Evolutionary conservation across 306 rosid species (phyloP), one percentile per base, ranked within the genome.

Genomic region (Quercus cerris): DNA sequence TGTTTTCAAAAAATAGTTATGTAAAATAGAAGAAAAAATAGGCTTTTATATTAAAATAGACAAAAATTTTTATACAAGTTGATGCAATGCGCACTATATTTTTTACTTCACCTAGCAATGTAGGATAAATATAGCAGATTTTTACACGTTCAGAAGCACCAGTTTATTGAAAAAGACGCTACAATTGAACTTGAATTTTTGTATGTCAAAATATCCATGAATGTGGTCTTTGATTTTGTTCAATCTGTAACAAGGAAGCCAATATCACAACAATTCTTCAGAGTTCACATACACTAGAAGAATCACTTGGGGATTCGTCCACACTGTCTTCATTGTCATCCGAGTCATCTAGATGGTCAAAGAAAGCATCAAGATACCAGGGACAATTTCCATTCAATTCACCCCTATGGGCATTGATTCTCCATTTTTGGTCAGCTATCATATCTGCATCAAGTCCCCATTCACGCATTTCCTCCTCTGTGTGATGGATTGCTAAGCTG

Each of bases 401-500:
- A 54, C 91, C 90, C 84, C 67, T 89, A 62, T 54, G 33, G n/a
- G 92, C 88, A 51, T n/a, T 8, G 46, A 92, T 97, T 79, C 98
- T 83, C 92, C 97, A 87, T 82, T 89, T 94, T 80, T 94, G 98
- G 55, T 94, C 98, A 6, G 87, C 90, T 75, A 94, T 81, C 98
- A 94, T 94, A 3, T 91, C 97, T 17, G 86, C 83, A 73, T 97
- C 89, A 38, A 94, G 94, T 15, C 98, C 98, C 98, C 98, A 94
- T 77, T 88, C 84, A 33, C 17, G 77, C 69, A 94, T 52, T 78
- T 94, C 93, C 79, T 91, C 80, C 55, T 94, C 97, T 0, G 92
- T 78, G 78, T 94, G 98, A 78, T 92, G 93, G 77, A 94, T 67
- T 28, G 98, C 98, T 85, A 94, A 87, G 84, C 98, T 94, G 81